Evolutionary conservation across 345 rosid genomes (phyloP).

Genomic region (Moricandia arvensis): DNA sequence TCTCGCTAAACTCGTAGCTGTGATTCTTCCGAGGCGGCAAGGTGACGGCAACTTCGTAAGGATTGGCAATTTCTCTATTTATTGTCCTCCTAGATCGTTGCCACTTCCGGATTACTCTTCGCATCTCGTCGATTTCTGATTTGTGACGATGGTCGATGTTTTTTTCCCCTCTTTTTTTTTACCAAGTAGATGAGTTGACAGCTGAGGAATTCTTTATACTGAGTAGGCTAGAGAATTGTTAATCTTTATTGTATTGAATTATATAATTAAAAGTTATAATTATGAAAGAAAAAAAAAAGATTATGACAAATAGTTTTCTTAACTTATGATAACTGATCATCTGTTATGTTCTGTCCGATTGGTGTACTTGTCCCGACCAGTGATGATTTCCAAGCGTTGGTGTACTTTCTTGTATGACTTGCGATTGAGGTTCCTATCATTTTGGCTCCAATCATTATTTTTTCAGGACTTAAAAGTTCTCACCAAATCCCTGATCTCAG

Average conservation of each 20-base stretch:
- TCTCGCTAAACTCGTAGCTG: slow-evolving; percentile 43
- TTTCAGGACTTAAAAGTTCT: too few species aligned
- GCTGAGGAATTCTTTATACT: background rate
- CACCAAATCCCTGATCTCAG: too few species aligned
- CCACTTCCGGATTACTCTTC: slow-evolving; percentile 28
- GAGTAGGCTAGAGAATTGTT: background rate
- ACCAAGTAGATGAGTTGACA: background rate
- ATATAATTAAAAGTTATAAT: background rate
- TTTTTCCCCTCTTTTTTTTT: background rate
- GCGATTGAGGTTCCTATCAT: too few species aligned
- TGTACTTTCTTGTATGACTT: too few species aligned
- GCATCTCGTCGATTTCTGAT: slow-evolving; percentile 28
- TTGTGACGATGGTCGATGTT: background rate
- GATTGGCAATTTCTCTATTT: slow-evolving; percentile 11
- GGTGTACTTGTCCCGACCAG: background rate
- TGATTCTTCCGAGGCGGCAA: slow-evolving; percentile 28
- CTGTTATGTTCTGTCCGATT: background rate
- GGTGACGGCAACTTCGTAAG: background rate
- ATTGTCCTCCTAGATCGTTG: slow-evolving; percentile 18
- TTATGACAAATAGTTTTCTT: too few species aligned
- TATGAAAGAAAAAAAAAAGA: too few species aligned
- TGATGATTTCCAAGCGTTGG: background rate
- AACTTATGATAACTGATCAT: background rate
- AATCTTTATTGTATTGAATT: background rate
- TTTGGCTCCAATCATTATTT: too few species aligned